Base-by-base conservation (phyloP, 306 rosid species). In the Ormosia emarginata region DNA sequence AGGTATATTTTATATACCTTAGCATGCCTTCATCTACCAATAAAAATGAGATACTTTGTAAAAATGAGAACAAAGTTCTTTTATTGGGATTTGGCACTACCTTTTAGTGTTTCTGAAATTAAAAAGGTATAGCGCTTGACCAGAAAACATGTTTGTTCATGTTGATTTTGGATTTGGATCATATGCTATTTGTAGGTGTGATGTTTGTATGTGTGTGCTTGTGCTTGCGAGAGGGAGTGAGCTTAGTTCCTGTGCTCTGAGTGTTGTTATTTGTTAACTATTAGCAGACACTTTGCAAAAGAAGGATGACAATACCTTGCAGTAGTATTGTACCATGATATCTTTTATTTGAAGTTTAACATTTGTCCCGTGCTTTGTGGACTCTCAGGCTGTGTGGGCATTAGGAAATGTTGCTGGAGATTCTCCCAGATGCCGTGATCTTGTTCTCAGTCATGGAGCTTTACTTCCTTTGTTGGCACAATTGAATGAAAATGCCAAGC, bases 401-500 rank as follows among this genome's bases (percentile, higher is more conserved):
- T 85, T 94, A 58, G 98, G 98, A 76, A 94, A 94, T 91, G 94
- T 94, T 78, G 97, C 98, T 68, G 98, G 98, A 71, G 98, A 94
- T 82, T 94, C 98, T 72, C 95, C 98, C 15, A 91, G 89, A 75
- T 94, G 97, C 74, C 97, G 98, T 58, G 98, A 94, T 81, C 94
- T 94, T 82, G 98, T 94, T 64, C 97, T 94, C 4, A 82, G 90
- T 82, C 86, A 87, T 72, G 97, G 97, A 67, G 98, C 98, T 33
- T 79, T 94, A 88, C 77, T 83, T 85, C 98, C 98, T 78, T 82
- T 94, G 83, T 86, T 94, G 84, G 86, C 90, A 14, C 98, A 94
- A 83, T 82, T 94, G 82, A 94, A 91, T 84, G 98, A 94, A 73
- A 92, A 84, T 40, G 97, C 98, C 65, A 94, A 94, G 86, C 98